A percentile compares a stretch with the other conserved stretches of the same genome.
phyloP scores from a whole-genome alignment of 345 rosid genomes.

The Salix arbutifolia region DNA sequence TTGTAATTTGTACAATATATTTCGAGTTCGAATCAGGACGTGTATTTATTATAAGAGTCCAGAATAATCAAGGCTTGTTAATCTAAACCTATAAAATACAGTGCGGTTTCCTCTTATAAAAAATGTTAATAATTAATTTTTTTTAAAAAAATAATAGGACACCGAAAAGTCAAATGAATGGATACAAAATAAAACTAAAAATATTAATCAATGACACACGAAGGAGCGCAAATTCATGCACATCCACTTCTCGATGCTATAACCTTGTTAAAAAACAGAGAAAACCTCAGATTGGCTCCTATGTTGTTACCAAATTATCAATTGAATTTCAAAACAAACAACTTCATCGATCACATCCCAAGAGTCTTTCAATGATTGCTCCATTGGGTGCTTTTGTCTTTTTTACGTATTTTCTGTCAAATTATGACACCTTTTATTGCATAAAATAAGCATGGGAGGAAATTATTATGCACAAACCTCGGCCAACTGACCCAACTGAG shows the following conservation, averaged over 20 bases:
- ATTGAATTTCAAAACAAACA: neutral
- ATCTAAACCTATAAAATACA: too few species aligned
- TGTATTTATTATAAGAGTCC: too few species aligned
- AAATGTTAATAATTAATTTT: too few species aligned
- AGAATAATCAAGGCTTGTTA: rapidly evolving
- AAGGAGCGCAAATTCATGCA: neutral
- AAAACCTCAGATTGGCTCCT: neutral
- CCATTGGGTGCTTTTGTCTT: neutral
- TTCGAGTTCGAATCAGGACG: too few species aligned
- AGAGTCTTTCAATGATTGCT: neutral
- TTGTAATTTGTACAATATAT: rapidly evolving
- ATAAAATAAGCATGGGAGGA: neutral
- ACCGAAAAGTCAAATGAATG: too few species aligned
- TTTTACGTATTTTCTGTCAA: neutral
- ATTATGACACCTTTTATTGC: neutral
- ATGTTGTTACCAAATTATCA: neutral
- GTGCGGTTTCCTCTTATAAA: too few species aligned
- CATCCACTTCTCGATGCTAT: neutral
- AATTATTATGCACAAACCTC: too few species aligned
- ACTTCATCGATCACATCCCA: neutral
- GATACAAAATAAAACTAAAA: too few species aligned
- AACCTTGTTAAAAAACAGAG: too few species aligned
- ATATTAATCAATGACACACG: too few species aligned
- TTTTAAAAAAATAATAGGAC: too few species aligned
- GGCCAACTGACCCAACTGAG: neutral